A percentile compares a stretch with the other conserved stretches of the same genome.
Conservation (phyloP, 1,284 basidiomycete species). For the Coniferiporia weirii region DNA sequence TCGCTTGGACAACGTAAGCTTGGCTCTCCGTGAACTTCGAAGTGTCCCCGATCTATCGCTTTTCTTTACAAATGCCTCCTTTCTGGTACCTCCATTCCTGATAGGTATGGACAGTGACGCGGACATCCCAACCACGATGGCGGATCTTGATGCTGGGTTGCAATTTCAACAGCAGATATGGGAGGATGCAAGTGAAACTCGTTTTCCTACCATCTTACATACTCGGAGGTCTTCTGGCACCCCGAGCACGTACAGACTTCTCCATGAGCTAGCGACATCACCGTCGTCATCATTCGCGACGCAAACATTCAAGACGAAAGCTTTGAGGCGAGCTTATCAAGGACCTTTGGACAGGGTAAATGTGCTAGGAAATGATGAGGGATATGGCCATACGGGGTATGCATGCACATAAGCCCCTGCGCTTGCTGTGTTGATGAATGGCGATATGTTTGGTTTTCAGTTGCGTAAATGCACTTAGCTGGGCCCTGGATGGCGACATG, state of each 20-base stretch:
- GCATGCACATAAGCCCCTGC: conserved; percentile 18
- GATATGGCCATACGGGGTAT: conserved; percentile 60
- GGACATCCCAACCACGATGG: not conserved
- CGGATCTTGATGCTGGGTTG: no score
- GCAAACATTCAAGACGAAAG: not conserved
- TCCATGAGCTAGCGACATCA: conserved; percentile 5
- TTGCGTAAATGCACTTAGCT: conserved; percentile 83
- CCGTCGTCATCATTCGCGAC: conserved; percentile 1
- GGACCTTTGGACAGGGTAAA: conserved; percentile 46
- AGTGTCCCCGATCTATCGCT: no score
- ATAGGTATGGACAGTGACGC: not conserved
- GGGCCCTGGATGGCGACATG: conserved; percentile 71
- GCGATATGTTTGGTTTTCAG: conserved; percentile 30
- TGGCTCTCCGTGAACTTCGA: no score
- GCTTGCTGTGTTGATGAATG: not conserved
- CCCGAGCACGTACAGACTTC: conserved; percentile 4
- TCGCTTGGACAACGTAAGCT: no score
- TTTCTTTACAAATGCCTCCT: not conserved
- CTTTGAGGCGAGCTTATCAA: conserved; percentile 2
- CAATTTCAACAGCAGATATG: not conserved
- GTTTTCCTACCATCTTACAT: not conserved
- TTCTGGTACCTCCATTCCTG: not conserved
- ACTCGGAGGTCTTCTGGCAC: not conserved
- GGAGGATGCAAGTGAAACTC: not conserved
- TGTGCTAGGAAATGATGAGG: conserved; percentile 53